Base-by-base conservation (phyloP, 2,329 filamentous ascomycete genomes). In the Alternaria burnsii region DNA sequence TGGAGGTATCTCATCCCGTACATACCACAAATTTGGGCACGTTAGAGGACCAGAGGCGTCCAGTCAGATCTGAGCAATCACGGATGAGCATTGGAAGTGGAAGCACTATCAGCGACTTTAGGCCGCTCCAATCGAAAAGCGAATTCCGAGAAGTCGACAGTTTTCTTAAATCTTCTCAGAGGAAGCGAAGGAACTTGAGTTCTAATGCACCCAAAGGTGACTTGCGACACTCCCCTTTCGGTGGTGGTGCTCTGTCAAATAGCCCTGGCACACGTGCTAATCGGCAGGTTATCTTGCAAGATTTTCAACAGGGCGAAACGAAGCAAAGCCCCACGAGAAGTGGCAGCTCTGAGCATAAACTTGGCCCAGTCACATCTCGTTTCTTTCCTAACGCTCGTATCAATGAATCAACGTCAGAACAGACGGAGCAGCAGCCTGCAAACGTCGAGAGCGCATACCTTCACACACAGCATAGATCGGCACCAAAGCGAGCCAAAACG, bases 301-400 rank as follows among this genome's bases (percentile, higher is more conserved):
- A 24, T 4, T 53, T 65, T 8, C 42, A 67, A 32, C 72, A 71
- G 59, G 71, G 71, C 18, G 57, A 59, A 1, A 16, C 18, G 9
- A 46, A 38, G 7, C 36, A 32, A n/a, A 43, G 22, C 14, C 11
- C 28, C 1, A n/a, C 46, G 42, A 36, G 58, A n/a, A 3, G 24
- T 34, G 11, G 52, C 40, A 16, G 50, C 14, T n/a, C 36, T 44
- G 38, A 54, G 51, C 36, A 12, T 41, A 47, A 32, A 28, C n/a
- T 12, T 5, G 26, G 38, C 10, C n/a, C 34, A 26, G 38, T 56
- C 18, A 65, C 52, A 16, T 68, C 69, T 22, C 38, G 14, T 10
- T 55, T 66, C 34, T 69, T 71, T 22, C 52, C 55, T n/a, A 60
- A 64, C 10, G 65, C 69, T 47, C 64, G 62, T 30, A 69, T 74